phyloP scores from a whole-genome alignment of 352 stramenopile species.

The Phytopythium litorale region DNA sequence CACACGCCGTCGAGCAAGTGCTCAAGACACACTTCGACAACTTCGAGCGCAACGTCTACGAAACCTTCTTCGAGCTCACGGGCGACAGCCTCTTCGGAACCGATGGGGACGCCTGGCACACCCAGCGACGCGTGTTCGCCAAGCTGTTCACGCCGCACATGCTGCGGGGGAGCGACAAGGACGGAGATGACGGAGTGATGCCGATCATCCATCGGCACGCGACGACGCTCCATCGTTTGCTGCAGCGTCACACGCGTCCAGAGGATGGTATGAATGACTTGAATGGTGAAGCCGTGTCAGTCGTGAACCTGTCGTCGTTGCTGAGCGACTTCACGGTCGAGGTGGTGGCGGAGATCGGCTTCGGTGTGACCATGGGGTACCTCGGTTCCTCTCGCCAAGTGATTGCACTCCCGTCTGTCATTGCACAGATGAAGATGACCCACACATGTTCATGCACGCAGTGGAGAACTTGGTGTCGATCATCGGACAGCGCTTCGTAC shows the following conservation, averaged over 20 bases:
- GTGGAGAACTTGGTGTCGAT: not conserved
- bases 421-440: not conserved
- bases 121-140: constrained; percentile 73
- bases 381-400: constrained; percentile 1
- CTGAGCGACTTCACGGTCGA: constrained; percentile 59
- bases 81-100: constrained; percentile 61
- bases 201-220: constrained; percentile 25
- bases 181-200: constrained; percentile 22
- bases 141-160: constrained; percentile 69
- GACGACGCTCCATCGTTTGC: constrained; percentile 14
- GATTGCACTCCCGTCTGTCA: not conserved
- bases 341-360: constrained; percentile 60
- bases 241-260: constrained; percentile 10
- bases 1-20: constrained; percentile 11
- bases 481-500: not conserved
- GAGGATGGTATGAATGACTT: not conserved
- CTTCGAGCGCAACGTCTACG: constrained; percentile 6
- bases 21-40: constrained; percentile 13
- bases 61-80: constrained; percentile 39
- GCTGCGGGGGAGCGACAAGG: constrained; percentile 15
- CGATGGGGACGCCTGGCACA: constrained; percentile 47
- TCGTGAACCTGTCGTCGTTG: constrained; percentile 34
- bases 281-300: not conserved
- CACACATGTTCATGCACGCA: not conserved
- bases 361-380: constrained; percentile 44